phyloP scores from a whole-genome alignment of 805 yeast species.

The Barnettozyma botsteinii region DNA sequence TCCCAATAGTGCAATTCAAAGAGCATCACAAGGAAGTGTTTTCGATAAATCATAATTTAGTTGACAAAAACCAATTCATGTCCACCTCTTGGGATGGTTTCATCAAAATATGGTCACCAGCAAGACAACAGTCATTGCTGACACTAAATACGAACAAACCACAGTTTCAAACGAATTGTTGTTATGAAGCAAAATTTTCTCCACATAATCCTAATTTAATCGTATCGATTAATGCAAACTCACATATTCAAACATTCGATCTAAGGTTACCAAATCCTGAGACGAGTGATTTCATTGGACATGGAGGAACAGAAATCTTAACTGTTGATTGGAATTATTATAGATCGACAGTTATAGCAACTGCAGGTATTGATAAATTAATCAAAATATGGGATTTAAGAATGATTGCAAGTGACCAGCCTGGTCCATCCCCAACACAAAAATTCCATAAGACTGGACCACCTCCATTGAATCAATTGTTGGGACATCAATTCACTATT shows the following conservation, averaged over 20 bases:
- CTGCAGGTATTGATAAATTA: conserved; percentile 88
- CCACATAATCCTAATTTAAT: conserved; percentile 76
- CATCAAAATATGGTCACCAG: conserved; percentile 73
- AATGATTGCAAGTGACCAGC: conserved; percentile 41
- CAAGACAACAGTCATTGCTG: conserved; percentile 46
- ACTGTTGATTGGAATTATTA: conserved; percentile 90
- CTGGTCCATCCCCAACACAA: conserved; percentile 29
- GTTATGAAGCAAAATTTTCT: conserved; percentile 75
- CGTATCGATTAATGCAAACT: conserved; percentile 67
- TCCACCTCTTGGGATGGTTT: conserved; percentile 92
- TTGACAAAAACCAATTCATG: conserved; percentile 61
- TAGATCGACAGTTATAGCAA: conserved; percentile 68
- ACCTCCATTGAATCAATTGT: conserved; percentile 67
- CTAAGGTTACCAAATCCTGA: conserved; percentile 60
- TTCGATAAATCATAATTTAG: conserved; percentile 66
- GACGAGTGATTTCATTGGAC: conserved; percentile 56
- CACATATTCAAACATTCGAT: conserved; percentile 79
- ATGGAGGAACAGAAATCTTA: conserved; percentile 74
- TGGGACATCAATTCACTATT: conserved; percentile 88
- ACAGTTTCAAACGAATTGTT: conserved; percentile 42
- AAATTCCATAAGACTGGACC: conserved; percentile 43
- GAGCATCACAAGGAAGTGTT: conserved; percentile 79
- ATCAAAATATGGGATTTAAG: conserved; percentile 86
- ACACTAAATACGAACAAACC: conserved; percentile 42
- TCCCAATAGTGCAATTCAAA: conserved; percentile 66